These are phyloP conservation scores for Marasmius tenuissimus DNA, from an alignment of 1,284 basidiomycete genomes.

Conservation along the genomic window DNA sequence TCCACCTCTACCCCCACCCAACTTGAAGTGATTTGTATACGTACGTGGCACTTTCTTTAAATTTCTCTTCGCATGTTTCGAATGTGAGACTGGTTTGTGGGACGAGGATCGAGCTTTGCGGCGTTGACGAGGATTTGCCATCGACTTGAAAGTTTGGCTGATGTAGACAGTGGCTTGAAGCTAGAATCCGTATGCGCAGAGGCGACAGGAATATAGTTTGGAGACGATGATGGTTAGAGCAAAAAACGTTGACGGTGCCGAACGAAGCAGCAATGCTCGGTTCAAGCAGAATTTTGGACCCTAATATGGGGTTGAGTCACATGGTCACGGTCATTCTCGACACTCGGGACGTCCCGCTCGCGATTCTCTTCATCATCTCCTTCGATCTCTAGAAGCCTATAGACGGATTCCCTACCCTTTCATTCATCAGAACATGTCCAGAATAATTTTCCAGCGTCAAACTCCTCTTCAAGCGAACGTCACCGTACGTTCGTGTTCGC, in stretches of 20 bases:
- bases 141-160: conserved; percentile 31
- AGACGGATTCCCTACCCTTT: not conserved
- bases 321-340: not conserved
- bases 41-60: conserved; percentile 77
- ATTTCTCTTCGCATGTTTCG: conserved; percentile 68
- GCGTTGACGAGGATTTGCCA: conserved; percentile 93
- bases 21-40: conserved; percentile 19
- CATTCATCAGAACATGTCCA: conserved; percentile 6
- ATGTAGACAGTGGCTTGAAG: not conserved
- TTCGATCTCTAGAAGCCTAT: not conserved
- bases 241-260: not conserved
- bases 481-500: conserved; percentile 18
- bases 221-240: too few relatives aligned
- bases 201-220: too few relatives aligned
- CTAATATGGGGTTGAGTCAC: not conserved
- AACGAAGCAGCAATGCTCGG: not conserved
- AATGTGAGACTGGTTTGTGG: conserved; percentile 69
- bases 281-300: not conserved
- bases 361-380: not conserved
- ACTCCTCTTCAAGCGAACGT: conserved; percentile 9
- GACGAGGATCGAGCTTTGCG: conserved; percentile 75
- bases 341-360: not conserved
- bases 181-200: not conserved
- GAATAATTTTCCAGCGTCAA: conserved; percentile 10
- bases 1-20: not conserved